Base-by-base conservation (phyloP, 2,329 filamentous ascomycete genomes). In the Talaromyces sp. region DNA sequence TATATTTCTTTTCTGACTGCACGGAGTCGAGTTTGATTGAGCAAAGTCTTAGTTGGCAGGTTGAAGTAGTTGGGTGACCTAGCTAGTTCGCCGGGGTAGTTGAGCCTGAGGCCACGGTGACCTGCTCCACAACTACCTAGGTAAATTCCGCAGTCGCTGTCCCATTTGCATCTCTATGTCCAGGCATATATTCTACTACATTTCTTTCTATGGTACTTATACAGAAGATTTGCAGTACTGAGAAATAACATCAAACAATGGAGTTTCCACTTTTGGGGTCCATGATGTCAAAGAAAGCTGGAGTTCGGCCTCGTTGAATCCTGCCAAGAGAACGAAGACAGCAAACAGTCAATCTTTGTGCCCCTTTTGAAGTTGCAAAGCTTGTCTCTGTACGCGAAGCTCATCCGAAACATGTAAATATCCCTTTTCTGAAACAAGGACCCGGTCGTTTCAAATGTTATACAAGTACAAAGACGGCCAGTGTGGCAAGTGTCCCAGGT, bases 381-480 rank as follows among this genome's bases (percentile, higher is more conserved):
- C 33, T 7, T 22, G 2, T 19, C 9, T 45, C 28, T 55, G 35
- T 46, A 37, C 40, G 36, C 22, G 40, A 55, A 46, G 40, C 43
- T 46, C 40, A 25, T 35, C 28, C 10, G 28, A 53, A 33, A 54
- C n/a, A 43, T 43, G 25, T 17, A 36, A 35, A 10, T 5, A 25
- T n/a, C 35, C 39, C 13, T 45, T 36, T 10, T 22, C 11, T 48
- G n/a, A 33, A 35, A 17, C n/a, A 36, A 45, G 13, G 37, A 46
- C 37, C 22, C 28, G 19, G 35, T 53, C 31, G 17, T 45, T 55
- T n/a, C 22, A 46, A 22, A 45, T 25, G 31, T 54, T 43, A 19
- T 54, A 53, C n/a, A 53, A 53, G 25, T 54, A 43, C 39, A 54
- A 54, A 45, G 10, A 31, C 6, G 52, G 33, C 15, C 13, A 36